A percentile compares a stretch with the other conserved stretches of the same genome.
phyloP scores from a whole-genome alignment of 371 early-diverging fungal genomes.

The Mucor velutinosus region DNA sequence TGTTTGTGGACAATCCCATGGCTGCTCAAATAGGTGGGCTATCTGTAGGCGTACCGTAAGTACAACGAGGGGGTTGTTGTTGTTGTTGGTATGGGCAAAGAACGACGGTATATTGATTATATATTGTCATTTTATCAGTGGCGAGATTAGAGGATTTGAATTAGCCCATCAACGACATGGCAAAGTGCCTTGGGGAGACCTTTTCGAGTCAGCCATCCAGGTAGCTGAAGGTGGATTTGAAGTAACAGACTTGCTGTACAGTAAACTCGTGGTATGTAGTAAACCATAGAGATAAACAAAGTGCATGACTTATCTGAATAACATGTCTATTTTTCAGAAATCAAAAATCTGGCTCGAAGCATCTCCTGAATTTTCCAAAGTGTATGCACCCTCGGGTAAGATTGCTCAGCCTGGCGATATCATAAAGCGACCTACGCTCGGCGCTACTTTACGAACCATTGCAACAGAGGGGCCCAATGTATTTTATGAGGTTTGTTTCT shows the following conservation, averaged over 20 bases:
- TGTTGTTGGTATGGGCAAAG: too few species aligned
- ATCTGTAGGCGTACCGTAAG: conserved; percentile 88
- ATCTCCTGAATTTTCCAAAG: conserved; percentile 42
- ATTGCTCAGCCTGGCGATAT: conserved; percentile 71
- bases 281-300: neutral
- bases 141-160: conserved; percentile 89
- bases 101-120: too few species aligned
- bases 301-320: neutral
- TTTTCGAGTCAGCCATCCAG: conserved; percentile 83
- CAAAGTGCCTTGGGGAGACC: conserved; percentile 81
- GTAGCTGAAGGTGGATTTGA: conserved; percentile 83
- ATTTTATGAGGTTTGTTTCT: conserved; percentile 74
- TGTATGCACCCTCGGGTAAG: conserved; percentile 75
- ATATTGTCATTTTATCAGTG: conserved; percentile 33
- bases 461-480: conserved; percentile 77
- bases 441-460: conserved; percentile 80
- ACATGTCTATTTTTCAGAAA: conserved; percentile 16
- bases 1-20: conserved; percentile 72
- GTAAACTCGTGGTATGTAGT: conserved; percentile 44
- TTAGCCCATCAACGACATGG: conserved; percentile 82
- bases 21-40: conserved; percentile 78
- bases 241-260: conserved; percentile 62
- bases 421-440: conserved; percentile 76
- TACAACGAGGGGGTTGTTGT: too few species aligned
- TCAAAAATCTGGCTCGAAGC: conserved; percentile 40